Evolutionary conservation across 106 monocot genomes (phyloP).

Genomic region (Apostasia shenzhenica): DNA sequence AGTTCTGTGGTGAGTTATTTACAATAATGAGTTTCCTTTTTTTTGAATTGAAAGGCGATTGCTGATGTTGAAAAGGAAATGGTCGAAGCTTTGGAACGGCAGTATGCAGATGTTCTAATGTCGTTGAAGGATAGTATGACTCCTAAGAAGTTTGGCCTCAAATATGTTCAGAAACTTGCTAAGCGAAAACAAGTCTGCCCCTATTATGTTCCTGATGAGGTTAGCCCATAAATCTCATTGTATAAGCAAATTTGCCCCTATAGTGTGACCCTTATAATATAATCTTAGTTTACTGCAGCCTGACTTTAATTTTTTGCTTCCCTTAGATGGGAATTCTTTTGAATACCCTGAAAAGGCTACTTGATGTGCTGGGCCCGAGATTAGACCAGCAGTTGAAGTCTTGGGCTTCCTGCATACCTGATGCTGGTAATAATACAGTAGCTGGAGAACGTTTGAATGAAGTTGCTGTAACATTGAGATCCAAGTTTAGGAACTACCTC

Average conservation of each 20-base stretch:
- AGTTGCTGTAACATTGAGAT: slow-evolving; percentile 76
- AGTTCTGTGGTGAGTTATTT: background rate
- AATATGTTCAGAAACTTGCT: slow-evolving; percentile 88
- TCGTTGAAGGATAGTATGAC: slow-evolving; percentile 78
- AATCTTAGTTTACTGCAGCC: background rate
- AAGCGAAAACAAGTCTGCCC: slow-evolving; percentile 59
- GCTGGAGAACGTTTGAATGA: slow-evolving; percentile 80
- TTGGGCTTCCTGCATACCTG: slow-evolving; percentile 84
- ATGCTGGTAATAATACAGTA: slow-evolving; percentile 52
- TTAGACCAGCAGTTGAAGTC: slow-evolving; percentile 83
- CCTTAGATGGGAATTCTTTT: slow-evolving; percentile 76
- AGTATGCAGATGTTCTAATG: slow-evolving; percentile 80
- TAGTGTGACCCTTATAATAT: background rate
- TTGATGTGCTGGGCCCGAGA: slow-evolving; percentile 78
- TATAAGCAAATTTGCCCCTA: no score
- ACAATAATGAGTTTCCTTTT: background rate
- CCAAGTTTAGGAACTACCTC: slow-evolving; percentile 93
- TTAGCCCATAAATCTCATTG: slow-evolving; percentile 7
- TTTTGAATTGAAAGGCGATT: slow-evolving; percentile 57
- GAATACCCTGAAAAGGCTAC: slow-evolving; percentile 91
- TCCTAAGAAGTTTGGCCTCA: slow-evolving; percentile 91
- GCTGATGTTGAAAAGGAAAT: slow-evolving; percentile 94
- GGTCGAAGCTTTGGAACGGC: slow-evolving; percentile 75
- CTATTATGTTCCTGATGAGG: slow-evolving; percentile 79
- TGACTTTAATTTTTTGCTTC: slow-evolving; percentile 1